Conservation (phyloP, 768 basidiomycete species). For the Hemileccinum impolitum region DNA sequence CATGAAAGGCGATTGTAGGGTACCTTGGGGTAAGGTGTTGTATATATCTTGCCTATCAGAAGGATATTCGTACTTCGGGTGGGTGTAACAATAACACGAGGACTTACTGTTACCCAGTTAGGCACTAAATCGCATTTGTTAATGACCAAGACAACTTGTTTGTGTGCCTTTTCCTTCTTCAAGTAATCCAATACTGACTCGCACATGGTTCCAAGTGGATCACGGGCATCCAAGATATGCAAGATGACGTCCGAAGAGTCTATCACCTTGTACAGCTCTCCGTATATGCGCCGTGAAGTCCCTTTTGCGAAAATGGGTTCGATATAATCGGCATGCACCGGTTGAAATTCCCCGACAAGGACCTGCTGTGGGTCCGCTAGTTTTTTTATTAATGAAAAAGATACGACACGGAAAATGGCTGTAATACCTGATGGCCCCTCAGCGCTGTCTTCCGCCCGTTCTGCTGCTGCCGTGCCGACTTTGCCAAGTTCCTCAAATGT, state of each 20-base stretch:
- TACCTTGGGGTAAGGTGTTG: conserved; percentile 92
- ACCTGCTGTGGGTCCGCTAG: conserved; percentile 11
- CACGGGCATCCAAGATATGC: conserved; percentile 92
- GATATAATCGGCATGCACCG: conserved; percentile 72
- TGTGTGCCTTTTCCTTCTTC: conserved; percentile 94
- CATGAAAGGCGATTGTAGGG: conserved; percentile 97
- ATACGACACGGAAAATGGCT: neutral
- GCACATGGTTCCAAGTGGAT: conserved; percentile 94
- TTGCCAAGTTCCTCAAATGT: conserved; percentile 88
- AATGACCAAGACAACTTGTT: conserved; percentile 93
- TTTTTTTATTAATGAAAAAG: conserved; percentile 1
- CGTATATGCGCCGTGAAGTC: conserved; percentile 93
- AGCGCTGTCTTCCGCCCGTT: conserved; percentile 37
- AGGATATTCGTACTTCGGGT: neutral
- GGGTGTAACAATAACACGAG: neutral
- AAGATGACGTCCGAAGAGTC: conserved; percentile 97
- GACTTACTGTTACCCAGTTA: conserved; percentile 94
- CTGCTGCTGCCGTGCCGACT: conserved; percentile 54
- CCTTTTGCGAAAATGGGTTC: conserved; percentile 96
- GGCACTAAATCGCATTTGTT: conserved; percentile 99
- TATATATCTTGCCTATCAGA: conserved; percentile 82
- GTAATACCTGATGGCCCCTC: conserved; percentile 44
- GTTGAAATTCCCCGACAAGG: conserved; percentile 39
- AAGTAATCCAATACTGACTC: conserved; percentile 91
- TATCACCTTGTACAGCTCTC: conserved; percentile 98